Evolutionary conservation across 352 stramenopile species (phyloP).

Genomic region (Peronospora destructor): DNA sequence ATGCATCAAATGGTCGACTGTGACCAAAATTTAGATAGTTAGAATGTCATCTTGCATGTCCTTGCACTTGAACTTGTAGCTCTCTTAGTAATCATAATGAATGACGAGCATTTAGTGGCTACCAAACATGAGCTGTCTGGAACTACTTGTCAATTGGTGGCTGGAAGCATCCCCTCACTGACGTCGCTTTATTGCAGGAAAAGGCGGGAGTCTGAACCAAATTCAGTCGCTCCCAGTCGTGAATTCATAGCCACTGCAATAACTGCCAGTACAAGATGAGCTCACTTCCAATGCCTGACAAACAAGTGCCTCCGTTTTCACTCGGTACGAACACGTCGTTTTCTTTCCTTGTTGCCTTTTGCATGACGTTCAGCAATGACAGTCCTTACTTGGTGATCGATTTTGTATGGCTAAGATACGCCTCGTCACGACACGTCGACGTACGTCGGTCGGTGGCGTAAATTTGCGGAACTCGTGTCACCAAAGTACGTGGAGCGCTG

Average conservation of each 20-base stretch:
- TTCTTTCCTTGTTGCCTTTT: not conserved
- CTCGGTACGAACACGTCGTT: constrained; percentile 14
- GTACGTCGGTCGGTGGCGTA: constrained; percentile 76
- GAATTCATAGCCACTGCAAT: constrained; percentile 8
- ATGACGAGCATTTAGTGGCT: not conserved
- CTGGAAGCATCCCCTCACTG: not conserved
- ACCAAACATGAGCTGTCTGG: too few relatives aligned
- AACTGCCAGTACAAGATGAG: constrained; percentile 5
- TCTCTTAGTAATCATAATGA: too few relatives aligned
- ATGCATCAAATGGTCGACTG: too few relatives aligned
- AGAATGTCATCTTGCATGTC: too few relatives aligned
- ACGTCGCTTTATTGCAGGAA: constrained; percentile 10
- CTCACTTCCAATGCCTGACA: constrained; percentile 21
- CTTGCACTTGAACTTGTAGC: too few relatives aligned
- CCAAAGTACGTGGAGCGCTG: constrained; percentile 35
- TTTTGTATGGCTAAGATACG: constrained; percentile 29
- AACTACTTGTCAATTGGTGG: too few relatives aligned
- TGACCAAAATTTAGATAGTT: too few relatives aligned
- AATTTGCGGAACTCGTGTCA: constrained; percentile 81
- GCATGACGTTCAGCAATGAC: too few relatives aligned
- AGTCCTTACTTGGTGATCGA: too few relatives aligned
- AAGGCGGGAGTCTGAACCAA: not conserved
- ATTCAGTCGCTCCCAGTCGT: constrained; percentile 17
- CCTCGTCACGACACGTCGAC: constrained; percentile 82
- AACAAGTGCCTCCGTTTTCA: constrained; percentile 33